phyloP scores from a whole-genome alignment of 1,139 yeast species.

The Yamadazyma diddensiae region DNA sequence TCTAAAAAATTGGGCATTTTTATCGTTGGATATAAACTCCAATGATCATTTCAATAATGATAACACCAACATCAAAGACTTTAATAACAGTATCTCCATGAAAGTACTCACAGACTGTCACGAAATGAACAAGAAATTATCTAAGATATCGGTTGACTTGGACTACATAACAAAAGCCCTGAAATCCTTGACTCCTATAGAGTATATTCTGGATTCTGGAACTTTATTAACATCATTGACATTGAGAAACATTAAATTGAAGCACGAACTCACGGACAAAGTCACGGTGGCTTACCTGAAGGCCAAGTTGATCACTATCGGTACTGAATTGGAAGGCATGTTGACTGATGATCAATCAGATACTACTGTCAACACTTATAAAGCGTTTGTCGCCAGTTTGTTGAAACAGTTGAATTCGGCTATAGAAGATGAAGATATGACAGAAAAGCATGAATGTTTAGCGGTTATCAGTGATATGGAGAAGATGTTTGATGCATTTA shows the following conservation, averaged over 20 bases:
- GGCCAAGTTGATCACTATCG: conserved; percentile 54
- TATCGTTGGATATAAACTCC: conserved; percentile 52
- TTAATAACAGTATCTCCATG: conserved; percentile 47
- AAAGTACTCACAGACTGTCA: conserved; percentile 48
- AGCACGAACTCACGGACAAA: conserved; percentile 46
- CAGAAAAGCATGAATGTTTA: conserved; percentile 54
- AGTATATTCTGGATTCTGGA: conserved; percentile 56
- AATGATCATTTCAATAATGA: conserved; percentile 33
- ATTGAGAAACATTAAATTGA: conserved; percentile 47
- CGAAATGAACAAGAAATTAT: conserved; percentile 42
- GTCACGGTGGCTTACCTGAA: conserved; percentile 54
- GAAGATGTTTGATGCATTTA: conserved; percentile 55
- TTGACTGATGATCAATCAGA: conserved; percentile 24
- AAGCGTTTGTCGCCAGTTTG: conserved; percentile 48
- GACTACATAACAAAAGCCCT: conserved; percentile 45
- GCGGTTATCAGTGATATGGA: conserved; percentile 62
- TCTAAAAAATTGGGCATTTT: conserved; percentile 55
- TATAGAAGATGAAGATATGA: conserved; percentile 45
- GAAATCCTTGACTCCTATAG: conserved; percentile 40
- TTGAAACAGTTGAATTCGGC: conserved; percentile 52
- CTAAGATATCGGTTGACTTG: conserved; percentile 42
- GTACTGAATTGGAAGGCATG: conserved; percentile 50
- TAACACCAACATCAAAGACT: conserved; percentile 32
- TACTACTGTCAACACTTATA: conserved; percentile 46
- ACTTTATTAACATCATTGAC: conserved; percentile 51